Evolutionary conservation across 257 asterid genomes (phyloP).

Genomic region (Echites panduratus): DNA sequence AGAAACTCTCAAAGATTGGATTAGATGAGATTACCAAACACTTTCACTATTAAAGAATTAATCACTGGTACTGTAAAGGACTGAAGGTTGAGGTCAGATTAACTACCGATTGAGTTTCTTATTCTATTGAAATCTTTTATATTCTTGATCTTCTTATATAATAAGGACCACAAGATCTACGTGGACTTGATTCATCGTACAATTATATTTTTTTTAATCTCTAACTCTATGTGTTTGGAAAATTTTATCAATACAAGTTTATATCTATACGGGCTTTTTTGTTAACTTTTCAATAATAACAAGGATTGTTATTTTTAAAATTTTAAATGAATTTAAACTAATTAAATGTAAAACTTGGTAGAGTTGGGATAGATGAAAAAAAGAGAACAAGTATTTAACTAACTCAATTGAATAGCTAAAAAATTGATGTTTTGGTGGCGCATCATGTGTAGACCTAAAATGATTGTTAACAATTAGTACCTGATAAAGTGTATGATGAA

Average conservation of each 20-base stretch:
- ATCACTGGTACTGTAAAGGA: no score
- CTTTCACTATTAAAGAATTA: neutral
- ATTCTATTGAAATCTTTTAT: neutral
- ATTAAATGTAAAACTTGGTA: no score
- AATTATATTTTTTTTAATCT: no score
- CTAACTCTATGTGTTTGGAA: no score
- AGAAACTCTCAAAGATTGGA: constrained; percentile 13
- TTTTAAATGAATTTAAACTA: no score
- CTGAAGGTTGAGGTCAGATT: neutral
- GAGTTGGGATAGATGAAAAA: no score
- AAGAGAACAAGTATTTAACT: neutral
- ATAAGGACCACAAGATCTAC: neutral
- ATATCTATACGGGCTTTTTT: neutral
- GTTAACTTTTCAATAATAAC: no score
- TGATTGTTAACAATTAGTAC: neutral
- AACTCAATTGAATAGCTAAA: neutral
- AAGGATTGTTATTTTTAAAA: no score
- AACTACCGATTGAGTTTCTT: neutral
- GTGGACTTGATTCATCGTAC: no score
- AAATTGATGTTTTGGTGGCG: neutral
- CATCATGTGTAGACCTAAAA: neutral
- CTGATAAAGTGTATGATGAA: neutral
- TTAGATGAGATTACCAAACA: constrained; percentile 7
- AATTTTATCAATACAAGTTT: no score
- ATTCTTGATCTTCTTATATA: neutral